These are phyloP conservation scores for Fomitopsis palustris DNA, from an alignment of 1,284 basidiomycete genomes.

Conservation along the genomic window DNA sequence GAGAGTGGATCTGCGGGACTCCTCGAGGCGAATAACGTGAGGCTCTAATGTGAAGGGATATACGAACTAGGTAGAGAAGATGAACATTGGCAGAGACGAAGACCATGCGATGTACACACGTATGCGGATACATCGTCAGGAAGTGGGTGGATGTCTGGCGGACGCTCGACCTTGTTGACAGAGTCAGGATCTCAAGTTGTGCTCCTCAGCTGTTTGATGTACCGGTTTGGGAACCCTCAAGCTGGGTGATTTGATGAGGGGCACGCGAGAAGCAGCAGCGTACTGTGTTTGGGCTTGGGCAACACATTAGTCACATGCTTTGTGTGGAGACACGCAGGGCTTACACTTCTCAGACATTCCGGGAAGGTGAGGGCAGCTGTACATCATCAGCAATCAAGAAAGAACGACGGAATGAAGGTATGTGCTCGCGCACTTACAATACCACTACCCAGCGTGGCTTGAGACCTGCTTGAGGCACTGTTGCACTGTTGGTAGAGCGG, in stretches of 20 bases:
- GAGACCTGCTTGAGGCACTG: no score
- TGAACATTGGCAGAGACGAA: neutral
- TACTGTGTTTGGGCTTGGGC: slow-evolving; percentile 51
- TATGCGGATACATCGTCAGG: slow-evolving; percentile 87
- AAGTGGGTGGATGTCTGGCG: slow-evolving; percentile 88
- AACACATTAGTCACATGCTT: neutral
- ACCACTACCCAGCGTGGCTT: no score
- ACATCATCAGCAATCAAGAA: no score
- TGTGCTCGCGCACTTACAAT: no score
- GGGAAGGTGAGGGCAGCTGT: neutral
- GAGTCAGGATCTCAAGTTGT: neutral
- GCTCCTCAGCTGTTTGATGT: slow-evolving; percentile 21
- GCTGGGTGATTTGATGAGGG: slow-evolving; percentile 88
- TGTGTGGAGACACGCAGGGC: neutral
- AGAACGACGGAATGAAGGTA: no score
- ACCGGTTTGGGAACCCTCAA: slow-evolving; percentile 83
- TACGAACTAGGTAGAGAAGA: slow-evolving; percentile 66
- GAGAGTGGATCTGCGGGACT: slow-evolving; percentile 64
- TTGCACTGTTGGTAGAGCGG: no score
- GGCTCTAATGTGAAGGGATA: slow-evolving; percentile 91
- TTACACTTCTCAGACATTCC: slow-evolving; percentile 3
- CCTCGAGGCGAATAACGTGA: slow-evolving; percentile 73
- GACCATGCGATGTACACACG: slow-evolving; percentile 43
- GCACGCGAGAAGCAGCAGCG: slow-evolving; percentile 67
- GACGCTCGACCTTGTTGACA: slow-evolving; percentile 64